Evolutionary conservation across 768 basidiomycete genomes (phyloP), one percentile per base, ranked within the genome.

Genomic region (Coprinopsis strossmayeri): DNA sequence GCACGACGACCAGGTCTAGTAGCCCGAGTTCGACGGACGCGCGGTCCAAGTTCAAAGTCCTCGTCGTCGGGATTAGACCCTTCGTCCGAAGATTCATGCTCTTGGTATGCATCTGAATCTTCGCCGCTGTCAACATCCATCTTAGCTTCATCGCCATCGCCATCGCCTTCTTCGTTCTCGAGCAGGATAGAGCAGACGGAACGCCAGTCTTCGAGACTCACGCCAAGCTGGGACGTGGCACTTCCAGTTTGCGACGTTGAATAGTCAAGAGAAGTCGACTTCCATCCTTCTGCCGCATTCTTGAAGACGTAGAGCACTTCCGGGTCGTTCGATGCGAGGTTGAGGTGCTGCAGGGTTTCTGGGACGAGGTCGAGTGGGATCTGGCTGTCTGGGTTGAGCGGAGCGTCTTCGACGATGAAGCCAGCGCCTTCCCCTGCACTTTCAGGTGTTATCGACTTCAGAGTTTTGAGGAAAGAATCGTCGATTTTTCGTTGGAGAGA

Each of bases 281-380:
- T 68, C 88, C 89, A 90, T 15, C 87, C 89, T 1, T 77, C 69
- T 0, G 85, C 83, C 2, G 90, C 89, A 52, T 85, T 87, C 30
- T 72, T 72, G 63, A 92, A 88, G 1, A 89, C 83, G 1, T 71
- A 60, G 3, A 91, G 71, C 10, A 89, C 71, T 46, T 87, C 78
- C n/a, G 75, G 73, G 57, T 91, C 88, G 60, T 89, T 82, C 21
- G 83, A 73, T 7, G 78, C 78, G 5, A 91, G 69, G 53, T 82
- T 78, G 17, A 92, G 71, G 15, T 68, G 57, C 54, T 74, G 74
- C 1, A 92, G 74, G 10, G 86, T 87, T 10, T 62, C 52, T 2
- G 87, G 81, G 35, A 91, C 69, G 18, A 69, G 62, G 11, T 75
- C 71, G 25, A 91, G 57, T 0, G 76, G 71, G 18, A 90, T 79